A percentile compares a stretch with the other conserved stretches of the same genome.
Conservation (phyloP, 495 filamentous ascomycete genomes). For the Talaromyces adpressus region DNA sequence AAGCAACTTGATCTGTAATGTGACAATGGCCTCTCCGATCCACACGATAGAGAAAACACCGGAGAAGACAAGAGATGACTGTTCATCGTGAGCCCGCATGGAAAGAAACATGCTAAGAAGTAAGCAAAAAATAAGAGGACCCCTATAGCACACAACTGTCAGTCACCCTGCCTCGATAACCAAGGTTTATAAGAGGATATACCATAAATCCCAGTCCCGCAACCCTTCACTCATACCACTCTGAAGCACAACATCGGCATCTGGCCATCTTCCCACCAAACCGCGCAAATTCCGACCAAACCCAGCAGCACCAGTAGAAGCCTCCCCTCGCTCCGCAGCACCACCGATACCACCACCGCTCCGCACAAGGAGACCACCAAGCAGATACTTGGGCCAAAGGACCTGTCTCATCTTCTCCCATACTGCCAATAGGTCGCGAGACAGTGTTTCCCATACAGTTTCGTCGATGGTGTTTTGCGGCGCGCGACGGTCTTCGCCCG, state of each 20-base stretch:
- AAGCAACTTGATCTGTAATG: conserved; percentile 95
- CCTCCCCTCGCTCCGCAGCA: conserved; percentile 58
- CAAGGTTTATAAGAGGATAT: conserved; percentile 11
- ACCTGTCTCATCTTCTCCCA: conserved; percentile 98
- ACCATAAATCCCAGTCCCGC: conserved; percentile 96
- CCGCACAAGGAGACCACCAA: conserved; percentile 60
- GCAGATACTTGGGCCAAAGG: conserved; percentile 91
- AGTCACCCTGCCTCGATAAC: neutral
- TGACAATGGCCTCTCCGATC: conserved; percentile 95
- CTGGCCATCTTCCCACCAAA: conserved; percentile 61
- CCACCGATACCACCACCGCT: conserved; percentile 66
- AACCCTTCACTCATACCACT: conserved; percentile 81
- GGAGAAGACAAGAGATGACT: conserved; percentile 84
- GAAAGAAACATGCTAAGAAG: conserved; percentile 80
- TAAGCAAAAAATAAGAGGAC: conserved; percentile 87
- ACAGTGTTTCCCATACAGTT: conserved; percentile 89
- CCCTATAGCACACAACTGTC: conserved; percentile 40
- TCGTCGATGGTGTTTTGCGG: conserved; percentile 94
- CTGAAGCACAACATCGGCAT: conserved; percentile 63
- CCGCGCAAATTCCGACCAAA: conserved; percentile 56
- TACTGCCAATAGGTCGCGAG: conserved; percentile 82
- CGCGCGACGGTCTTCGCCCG: conserved; percentile 90
- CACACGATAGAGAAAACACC: conserved; percentile 95
- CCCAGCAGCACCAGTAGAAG: conserved; percentile 38
- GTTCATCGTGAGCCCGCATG: conserved; percentile 61